Conservation (phyloP, 148 eudicot genomes). For the Dianthus caryophyllus region DNA sequence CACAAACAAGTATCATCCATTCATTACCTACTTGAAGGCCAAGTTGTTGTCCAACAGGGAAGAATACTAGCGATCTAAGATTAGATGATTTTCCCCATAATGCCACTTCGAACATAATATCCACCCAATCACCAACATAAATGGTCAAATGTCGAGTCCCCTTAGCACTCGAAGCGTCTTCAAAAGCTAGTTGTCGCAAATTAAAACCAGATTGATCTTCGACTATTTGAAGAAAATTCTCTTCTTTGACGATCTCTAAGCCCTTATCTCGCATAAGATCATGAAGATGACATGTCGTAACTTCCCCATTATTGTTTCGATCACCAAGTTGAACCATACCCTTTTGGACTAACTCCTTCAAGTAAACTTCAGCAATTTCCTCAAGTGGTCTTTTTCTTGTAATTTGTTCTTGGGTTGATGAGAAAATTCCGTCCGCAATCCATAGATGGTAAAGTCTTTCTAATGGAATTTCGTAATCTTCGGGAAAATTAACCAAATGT, state of each 20-base stretch:
- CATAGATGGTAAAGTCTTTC: neutral
- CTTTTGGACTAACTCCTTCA: conserved; percentile 7
- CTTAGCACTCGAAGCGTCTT: neutral
- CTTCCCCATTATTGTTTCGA: neutral
- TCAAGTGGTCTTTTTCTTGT: neutral
- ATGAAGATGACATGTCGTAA: conserved; percentile 13
- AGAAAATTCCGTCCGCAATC: conserved; percentile 8
- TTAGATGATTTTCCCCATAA: neutral
- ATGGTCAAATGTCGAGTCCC: neutral
- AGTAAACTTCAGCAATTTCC: conserved; percentile 3
- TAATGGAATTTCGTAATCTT: conserved; percentile 7
- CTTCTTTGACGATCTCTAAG: conserved; percentile 6
- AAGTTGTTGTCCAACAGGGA: neutral
- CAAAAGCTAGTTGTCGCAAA: neutral
- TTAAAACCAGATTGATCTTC: neutral
- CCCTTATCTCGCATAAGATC: conserved; percentile 22
- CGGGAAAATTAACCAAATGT: neutral
- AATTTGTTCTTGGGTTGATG: neutral
- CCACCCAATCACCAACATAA: neutral
- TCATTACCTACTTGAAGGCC: no score
- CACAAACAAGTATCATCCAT: neutral
- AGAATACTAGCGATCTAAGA: conserved; percentile 14
- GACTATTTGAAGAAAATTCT: conserved; percentile 13
- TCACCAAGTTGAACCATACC: conserved; percentile 11
- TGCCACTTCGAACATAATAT: neutral